A percentile compares a stretch with the other conserved stretches of the same genome.
Conservation (phyloP, 139 green algal genomes). For the Desmodesmus armatus region DNA sequence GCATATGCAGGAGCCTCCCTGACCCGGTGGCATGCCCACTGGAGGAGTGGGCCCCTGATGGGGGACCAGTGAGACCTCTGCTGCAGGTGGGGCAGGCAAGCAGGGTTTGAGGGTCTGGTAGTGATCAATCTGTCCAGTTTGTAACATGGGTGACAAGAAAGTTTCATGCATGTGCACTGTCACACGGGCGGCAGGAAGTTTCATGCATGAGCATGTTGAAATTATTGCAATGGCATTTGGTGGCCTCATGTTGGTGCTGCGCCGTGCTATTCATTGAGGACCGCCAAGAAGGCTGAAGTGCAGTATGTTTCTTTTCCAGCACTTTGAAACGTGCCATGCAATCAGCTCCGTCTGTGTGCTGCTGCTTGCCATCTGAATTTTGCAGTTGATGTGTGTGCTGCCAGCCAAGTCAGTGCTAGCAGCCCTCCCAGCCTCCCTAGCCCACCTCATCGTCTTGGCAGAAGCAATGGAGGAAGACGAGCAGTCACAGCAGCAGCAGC, state of each 20-base stretch:
- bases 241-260: not conserved
- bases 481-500: not conserved
- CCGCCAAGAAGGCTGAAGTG: no score
- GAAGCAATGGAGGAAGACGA: conserved; percentile 45
- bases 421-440: conserved; percentile 62
- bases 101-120: no score
- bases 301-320: no score
- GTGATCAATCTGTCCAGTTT: no score
- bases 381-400: conserved; percentile 73
- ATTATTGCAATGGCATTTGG: not conserved
- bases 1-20: not conserved
- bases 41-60: conserved; percentile 44
- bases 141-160: no score
- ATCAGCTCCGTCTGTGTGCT: not conserved
- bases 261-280: no score
- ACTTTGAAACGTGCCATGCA: no score
- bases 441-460: conserved; percentile 51
- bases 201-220: not conserved
- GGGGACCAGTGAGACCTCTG: conserved; percentile 67
- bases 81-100: conserved; percentile 51
- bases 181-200: not conserved
- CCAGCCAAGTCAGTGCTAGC: conserved; percentile 60
- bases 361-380: conserved; percentile 6
- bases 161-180: no score
- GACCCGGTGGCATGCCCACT: conserved; percentile 1